Evolutionary conservation across 176 grass and related monocot species (phyloP).

Genomic region (Musa itinerans): DNA sequence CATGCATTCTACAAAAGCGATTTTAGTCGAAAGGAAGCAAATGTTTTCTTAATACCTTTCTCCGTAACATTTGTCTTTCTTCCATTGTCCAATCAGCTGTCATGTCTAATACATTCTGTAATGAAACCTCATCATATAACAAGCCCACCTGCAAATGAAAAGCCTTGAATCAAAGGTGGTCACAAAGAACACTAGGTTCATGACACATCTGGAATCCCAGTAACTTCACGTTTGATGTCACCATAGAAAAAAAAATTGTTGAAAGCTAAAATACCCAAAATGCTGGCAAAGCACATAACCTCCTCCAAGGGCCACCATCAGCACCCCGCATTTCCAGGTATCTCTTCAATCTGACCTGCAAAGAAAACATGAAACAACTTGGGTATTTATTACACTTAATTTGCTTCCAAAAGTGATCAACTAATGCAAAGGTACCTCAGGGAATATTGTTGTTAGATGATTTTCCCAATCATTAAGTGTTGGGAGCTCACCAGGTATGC

Average conservation of each 20-base stretch:
- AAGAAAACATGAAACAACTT: slow-evolving; percentile 12
- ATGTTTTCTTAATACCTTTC: slow-evolving; percentile 36
- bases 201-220: background rate
- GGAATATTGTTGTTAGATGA: slow-evolving; percentile 99
- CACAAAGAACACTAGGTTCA: background rate
- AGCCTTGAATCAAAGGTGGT: background rate
- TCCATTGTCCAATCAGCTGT: slow-evolving; percentile 85
- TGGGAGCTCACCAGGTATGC: slow-evolving; percentile 72
- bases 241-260: background rate
- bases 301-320: slow-evolving; percentile 97
- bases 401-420: background rate
- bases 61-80: slow-evolving; percentile 83
- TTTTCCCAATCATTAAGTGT: slow-evolving; percentile 99
- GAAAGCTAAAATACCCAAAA: slow-evolving; percentile 61
- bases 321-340: slow-evolving; percentile 99
- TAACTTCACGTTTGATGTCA: no score
- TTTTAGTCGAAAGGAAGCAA: no score
- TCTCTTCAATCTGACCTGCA: slow-evolving; percentile 93
- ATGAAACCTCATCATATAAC: slow-evolving; percentile 78
- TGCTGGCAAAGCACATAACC: slow-evolving; percentile 87
- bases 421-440: slow-evolving; percentile 50
- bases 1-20: no score
- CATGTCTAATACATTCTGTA: slow-evolving; percentile 84
- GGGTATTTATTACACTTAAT: background rate
- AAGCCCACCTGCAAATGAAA: slow-evolving; percentile 57